Conservation (phyloP, 2,329 filamentous ascomycete species). For the Teratosphaeriaceae sp. region DNA sequence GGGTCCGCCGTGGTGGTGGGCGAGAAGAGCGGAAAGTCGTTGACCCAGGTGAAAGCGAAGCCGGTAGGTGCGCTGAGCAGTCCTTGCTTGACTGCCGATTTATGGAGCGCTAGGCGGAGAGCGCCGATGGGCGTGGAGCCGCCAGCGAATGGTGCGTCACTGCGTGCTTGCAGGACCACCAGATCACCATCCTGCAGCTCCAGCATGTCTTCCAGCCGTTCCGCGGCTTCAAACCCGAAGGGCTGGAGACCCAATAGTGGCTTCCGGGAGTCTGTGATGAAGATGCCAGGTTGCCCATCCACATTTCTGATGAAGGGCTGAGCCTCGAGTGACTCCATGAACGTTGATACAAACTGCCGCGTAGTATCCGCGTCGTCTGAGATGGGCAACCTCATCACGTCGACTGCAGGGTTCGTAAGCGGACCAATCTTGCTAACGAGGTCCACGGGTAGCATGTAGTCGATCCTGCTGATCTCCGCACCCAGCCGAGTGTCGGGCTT, state of each 20-base stretch:
- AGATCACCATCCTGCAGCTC: constrained; percentile 65
- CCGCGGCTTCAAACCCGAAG: constrained; percentile 66
- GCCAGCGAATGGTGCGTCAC: constrained; percentile 57
- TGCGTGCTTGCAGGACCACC: constrained; percentile 72
- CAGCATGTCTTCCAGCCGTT: constrained; percentile 48
- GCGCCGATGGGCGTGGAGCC: constrained; percentile 69
- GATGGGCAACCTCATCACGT: constrained; percentile 64
- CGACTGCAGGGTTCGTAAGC: constrained; percentile 62
- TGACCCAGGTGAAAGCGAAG: constrained; percentile 77
- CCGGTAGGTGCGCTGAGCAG: constrained; percentile 46
- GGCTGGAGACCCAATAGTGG: constrained; percentile 71
- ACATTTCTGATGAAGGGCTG: constrained; percentile 59
- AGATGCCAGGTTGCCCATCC: constrained; percentile 71
- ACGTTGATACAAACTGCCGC: constrained; percentile 56
- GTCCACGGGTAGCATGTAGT: constrained; percentile 54
- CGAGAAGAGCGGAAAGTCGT: constrained; percentile 88
- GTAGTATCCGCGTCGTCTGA: constrained; percentile 47
- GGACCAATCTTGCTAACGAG: constrained; percentile 70
- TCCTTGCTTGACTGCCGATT: constrained; percentile 57
- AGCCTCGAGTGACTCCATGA: constrained; percentile 61
- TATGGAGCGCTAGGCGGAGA: constrained; percentile 63
- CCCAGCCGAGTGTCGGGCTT: constrained; percentile 84
- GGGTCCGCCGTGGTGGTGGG: constrained; percentile 58
- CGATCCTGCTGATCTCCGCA: constrained; percentile 57
- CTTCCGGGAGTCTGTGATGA: constrained; percentile 65